Evolutionary conservation across 2,329 filamentous ascomycete genomes (phyloP).

Genomic region (Alternaria sp.): DNA sequence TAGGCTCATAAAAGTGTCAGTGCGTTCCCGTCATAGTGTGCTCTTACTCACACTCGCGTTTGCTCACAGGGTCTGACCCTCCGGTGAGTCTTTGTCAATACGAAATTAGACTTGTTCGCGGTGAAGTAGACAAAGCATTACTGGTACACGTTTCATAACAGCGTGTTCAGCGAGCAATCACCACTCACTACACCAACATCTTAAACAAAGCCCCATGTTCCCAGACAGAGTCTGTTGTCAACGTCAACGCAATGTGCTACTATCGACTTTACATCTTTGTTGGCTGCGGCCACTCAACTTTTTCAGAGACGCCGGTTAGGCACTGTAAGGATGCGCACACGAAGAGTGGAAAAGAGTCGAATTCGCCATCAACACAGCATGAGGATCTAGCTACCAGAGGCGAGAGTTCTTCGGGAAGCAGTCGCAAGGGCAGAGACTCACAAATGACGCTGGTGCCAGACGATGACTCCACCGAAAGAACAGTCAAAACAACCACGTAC

Average conservation of each 20-base stretch:
- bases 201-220: not conserved
- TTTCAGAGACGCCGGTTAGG: constrained; percentile 41
- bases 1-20: not conserved
- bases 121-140: not conserved
- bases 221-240: not conserved
- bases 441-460: not conserved
- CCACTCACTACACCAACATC: not conserved
- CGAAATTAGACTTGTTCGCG: not conserved
- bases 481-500: not conserved
- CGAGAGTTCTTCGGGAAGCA: not conserved
- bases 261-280: constrained; percentile 52
- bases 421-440: not conserved
- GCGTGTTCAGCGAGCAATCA: not conserved
- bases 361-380: not conserved
- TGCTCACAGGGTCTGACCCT: not conserved
- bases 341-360: not conserved
- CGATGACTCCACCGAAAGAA: not conserved
- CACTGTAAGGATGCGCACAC: constrained; percentile 37
- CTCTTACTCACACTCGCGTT: not conserved
- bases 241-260: constrained; percentile 48
- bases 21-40: not conserved
- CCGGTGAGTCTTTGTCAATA: not conserved
- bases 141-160: not conserved
- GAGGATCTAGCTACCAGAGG: not conserved
- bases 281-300: constrained; percentile 51